These are phyloP conservation scores for Lichtheimia ramosa DNA, from an alignment of 371 early-diverging fungal species.

Conservation along the genomic window DNA sequence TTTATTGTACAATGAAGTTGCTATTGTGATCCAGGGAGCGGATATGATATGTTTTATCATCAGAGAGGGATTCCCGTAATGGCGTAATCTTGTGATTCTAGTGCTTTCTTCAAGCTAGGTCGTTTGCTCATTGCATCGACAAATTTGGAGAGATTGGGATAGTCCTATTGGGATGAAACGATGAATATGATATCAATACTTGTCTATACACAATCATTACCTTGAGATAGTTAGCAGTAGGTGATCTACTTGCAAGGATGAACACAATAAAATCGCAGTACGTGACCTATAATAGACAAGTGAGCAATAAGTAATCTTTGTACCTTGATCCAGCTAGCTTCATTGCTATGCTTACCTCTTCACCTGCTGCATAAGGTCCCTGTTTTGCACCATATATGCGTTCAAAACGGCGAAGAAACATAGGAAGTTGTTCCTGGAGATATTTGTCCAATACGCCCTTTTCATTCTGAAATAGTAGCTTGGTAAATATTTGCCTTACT, in stretches of 20 bases:
- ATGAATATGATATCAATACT: neutral
- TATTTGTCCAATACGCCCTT: neutral
- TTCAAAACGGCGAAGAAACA: conserved; percentile 4
- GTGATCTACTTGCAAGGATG: conserved; percentile 3
- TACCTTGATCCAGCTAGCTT: neutral
- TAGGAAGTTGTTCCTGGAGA: neutral
- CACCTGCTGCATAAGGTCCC: conserved; percentile 14
- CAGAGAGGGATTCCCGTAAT: too few relatives aligned
- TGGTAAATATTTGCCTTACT: neutral
- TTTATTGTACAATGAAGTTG: too few relatives aligned
- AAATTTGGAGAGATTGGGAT: conserved; percentile 12
- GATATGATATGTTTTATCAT: too few relatives aligned
- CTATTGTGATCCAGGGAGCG: too few relatives aligned
- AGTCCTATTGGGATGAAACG: neutral
- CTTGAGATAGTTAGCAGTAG: too few relatives aligned
- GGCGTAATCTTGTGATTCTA: too few relatives aligned
- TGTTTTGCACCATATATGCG: conserved; percentile 5
- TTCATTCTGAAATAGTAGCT: neutral
- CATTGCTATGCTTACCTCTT: conserved; percentile 1
- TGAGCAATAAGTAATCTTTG: neutral
- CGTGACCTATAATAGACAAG: conserved; percentile 4
- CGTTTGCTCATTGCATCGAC: conserved; percentile 1
- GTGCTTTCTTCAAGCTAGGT: neutral
- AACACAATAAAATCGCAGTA: conserved; percentile 17
- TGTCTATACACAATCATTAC: neutral